phyloP scores from a whole-genome alignment of 305 asterid species.

The Lippia alba region DNA sequence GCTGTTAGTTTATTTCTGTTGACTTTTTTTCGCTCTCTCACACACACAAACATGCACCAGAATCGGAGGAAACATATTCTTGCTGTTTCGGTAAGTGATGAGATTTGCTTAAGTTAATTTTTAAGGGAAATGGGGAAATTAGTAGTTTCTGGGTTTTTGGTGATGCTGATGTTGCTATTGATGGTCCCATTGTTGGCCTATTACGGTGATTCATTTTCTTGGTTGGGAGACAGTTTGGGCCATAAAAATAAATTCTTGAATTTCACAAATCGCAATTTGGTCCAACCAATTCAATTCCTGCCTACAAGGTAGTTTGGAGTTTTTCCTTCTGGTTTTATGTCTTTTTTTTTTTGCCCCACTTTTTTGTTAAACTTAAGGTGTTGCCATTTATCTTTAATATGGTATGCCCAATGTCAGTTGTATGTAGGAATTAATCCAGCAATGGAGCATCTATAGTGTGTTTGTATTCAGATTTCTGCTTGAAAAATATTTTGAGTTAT shows the following conservation, averaged over 20 bases:
- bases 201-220: slow-evolving; percentile 27
- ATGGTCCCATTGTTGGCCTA: slow-evolving; percentile 26
- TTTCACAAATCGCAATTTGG: slow-evolving; percentile 31
- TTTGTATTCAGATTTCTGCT: slow-evolving; percentile 14
- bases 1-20: slow-evolving; percentile 12
- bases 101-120: background rate
- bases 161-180: slow-evolving; percentile 33
- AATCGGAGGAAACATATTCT: background rate
- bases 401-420: background rate
- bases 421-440: background rate
- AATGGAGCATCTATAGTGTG: background rate
- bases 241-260: slow-evolving; percentile 38
- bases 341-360: too few relatives aligned
- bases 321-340: background rate
- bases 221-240: slow-evolving; percentile 33
- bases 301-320: slow-evolving; percentile 32
- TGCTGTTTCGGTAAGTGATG: background rate
- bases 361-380: background rate
- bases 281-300: slow-evolving; percentile 36
- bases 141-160: slow-evolving; percentile 38
- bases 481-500: background rate
- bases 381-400: background rate
- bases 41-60: background rate
- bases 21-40: background rate
- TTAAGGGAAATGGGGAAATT: slow-evolving; percentile 37